Evolutionary conservation across 169 alveolate genomes (phyloP).

Genomic region (Fabrea salina): DNA sequence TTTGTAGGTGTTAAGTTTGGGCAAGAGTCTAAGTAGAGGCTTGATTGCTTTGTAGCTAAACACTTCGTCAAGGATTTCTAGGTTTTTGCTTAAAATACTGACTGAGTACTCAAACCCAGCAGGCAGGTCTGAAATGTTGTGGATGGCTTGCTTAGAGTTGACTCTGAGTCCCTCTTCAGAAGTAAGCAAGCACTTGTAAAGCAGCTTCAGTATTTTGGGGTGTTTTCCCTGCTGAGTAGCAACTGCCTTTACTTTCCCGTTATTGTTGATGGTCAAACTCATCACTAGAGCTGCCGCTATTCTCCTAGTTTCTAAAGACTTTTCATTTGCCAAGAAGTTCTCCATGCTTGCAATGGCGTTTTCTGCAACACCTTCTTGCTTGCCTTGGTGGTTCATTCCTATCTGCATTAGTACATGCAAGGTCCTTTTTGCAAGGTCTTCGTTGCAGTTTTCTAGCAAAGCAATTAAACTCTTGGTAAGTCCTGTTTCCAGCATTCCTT

Average conservation of each 20-base stretch:
- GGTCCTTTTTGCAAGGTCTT: neutral
- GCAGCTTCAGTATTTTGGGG: constrained; percentile 35
- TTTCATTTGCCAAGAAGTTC: constrained; percentile 34
- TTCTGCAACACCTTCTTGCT: constrained; percentile 49
- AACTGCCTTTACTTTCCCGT: constrained; percentile 59
- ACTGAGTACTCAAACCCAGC: constrained; percentile 53
- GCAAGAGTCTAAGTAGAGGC: constrained; percentile 43
- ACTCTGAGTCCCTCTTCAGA: constrained; percentile 33
- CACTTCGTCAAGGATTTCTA: constrained; percentile 49
- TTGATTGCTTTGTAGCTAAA: constrained; percentile 51
- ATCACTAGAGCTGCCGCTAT: constrained; percentile 48
- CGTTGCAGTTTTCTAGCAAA: neutral
- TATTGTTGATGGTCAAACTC: constrained; percentile 55
- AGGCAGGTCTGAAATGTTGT: constrained; percentile 58
- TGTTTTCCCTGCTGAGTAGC: constrained; percentile 32
- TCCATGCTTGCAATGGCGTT: constrained; percentile 38
- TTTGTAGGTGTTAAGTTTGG: constrained; percentile 35
- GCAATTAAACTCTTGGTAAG: constrained; percentile 33
- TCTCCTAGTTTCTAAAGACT: constrained; percentile 30
- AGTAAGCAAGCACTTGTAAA: constrained; percentile 23
- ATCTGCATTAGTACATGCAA: constrained; percentile 49
- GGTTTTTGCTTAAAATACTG: constrained; percentile 36
- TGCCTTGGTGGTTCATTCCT: constrained; percentile 47
- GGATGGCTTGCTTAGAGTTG: constrained; percentile 40
- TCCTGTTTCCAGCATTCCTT: constrained; percentile 51